Evolutionary conservation across 495 filamentous ascomycete species (phyloP).

Genomic region (Aspergillus homomorphus): DNA sequence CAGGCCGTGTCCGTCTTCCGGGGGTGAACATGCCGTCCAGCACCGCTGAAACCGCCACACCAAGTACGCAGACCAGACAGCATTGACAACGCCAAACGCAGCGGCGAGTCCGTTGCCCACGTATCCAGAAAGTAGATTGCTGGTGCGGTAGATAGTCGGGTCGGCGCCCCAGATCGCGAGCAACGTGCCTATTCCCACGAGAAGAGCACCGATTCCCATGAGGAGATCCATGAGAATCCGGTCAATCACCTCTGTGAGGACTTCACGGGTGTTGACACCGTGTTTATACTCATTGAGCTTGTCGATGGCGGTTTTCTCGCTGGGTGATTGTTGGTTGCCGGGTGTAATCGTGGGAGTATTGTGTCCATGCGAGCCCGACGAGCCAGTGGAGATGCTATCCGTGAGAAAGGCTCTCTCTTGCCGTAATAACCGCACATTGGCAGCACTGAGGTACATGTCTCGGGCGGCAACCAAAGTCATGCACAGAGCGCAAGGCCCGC

Average conservation of each 20-base stretch:
- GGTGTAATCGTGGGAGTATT: neutral
- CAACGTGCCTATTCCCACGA: constrained; percentile 48
- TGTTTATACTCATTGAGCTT: neutral
- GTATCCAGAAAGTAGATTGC: constrained; percentile 50
- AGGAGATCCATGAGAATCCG: constrained; percentile 46
- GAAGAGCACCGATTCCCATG: constrained; percentile 42
- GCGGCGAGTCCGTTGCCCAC: constrained; percentile 13
- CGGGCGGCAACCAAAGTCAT: constrained; percentile 43
- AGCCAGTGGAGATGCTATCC: neutral
- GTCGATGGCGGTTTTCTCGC: neutral
- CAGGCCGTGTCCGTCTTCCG: neutral
- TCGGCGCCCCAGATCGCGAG: constrained; percentile 50
- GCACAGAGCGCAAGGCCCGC: constrained; percentile 41
- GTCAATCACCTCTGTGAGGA: constrained; percentile 42
- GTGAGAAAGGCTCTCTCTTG: constrained; percentile 28
- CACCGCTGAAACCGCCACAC: constrained; percentile 35
- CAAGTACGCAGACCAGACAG: constrained; percentile 42
- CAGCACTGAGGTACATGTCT: constrained; percentile 42
- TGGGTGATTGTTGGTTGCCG: constrained; percentile 14
- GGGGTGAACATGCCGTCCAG: constrained; percentile 5
- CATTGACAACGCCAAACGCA: constrained; percentile 36
- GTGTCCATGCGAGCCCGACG: neutral
- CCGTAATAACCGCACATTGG: constrained; percentile 41
- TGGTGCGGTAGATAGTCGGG: constrained; percentile 35
- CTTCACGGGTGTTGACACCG: constrained; percentile 18